phyloP scores from a whole-genome alignment of 2,329 filamentous ascomycete genomes.

The Phialemonium atrogriseum region DNA sequence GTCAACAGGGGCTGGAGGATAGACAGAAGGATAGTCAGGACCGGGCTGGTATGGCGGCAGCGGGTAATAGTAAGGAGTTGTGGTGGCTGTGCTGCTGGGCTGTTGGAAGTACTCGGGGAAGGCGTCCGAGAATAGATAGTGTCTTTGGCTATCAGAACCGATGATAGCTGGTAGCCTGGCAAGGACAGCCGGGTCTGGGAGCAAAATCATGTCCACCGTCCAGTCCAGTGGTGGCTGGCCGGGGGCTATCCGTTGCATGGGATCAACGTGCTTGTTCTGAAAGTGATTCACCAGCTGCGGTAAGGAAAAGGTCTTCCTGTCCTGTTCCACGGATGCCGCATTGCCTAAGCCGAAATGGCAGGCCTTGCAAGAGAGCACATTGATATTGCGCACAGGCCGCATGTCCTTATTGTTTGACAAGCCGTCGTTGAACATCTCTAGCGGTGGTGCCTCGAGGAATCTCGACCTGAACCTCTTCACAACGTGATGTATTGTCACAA shows the following conservation, averaged over 20 bases:
- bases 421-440: conserved; percentile 52
- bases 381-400: conserved; percentile 45
- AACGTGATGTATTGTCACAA: conserved; percentile 56
- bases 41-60: neutral
- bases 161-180: conserved; percentile 18
- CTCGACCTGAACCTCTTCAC: conserved; percentile 46
- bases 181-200: conserved; percentile 26
- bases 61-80: conserved; percentile 2
- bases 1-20: neutral
- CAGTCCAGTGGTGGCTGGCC: conserved; percentile 28
- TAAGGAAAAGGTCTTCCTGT: conserved; percentile 41
- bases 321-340: conserved; percentile 17
- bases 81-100: neutral
- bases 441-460: conserved; percentile 47
- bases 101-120: conserved; percentile 25
- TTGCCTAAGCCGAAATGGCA: conserved; percentile 33
- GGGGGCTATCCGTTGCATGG: conserved; percentile 12
- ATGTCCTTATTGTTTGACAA: conserved; percentile 49
- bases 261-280: conserved; percentile 32
- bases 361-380: conserved; percentile 45
- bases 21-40: neutral
- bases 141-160: conserved; percentile 22
- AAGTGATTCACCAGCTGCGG: conserved; percentile 53
- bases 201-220: conserved; percentile 36
- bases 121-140: conserved; percentile 27